phyloP scores from a whole-genome alignment of 2,329 filamentous ascomycete species.

The Arthrobotrys iridis region DNA sequence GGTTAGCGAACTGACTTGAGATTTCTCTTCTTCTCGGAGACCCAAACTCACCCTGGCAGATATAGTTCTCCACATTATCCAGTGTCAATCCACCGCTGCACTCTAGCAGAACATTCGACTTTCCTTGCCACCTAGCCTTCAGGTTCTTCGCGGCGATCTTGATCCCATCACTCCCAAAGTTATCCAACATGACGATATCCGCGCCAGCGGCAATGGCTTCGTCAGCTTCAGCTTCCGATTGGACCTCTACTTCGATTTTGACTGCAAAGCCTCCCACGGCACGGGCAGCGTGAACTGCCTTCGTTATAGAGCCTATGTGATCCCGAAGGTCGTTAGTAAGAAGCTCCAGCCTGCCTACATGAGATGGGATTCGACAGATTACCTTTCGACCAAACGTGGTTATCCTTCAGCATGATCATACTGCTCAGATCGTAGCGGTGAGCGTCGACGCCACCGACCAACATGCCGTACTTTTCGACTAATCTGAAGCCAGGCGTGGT shows the following conservation, averaged over 20 bases:
- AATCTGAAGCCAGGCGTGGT: slow-evolving; percentile 95
- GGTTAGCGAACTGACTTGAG: slow-evolving; percentile 59
- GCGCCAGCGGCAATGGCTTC: slow-evolving; percentile 90
- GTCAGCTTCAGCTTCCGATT: slow-evolving; percentile 85
- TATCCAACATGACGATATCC: slow-evolving; percentile 97
- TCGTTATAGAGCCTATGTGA: slow-evolving; percentile 73
- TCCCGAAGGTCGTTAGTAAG: slow-evolving; percentile 47
- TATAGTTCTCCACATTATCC: slow-evolving; percentile 83
- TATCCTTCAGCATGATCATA: slow-evolving; percentile 99
- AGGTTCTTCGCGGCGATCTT: slow-evolving; percentile 77
- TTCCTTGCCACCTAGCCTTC: slow-evolving; percentile 81
- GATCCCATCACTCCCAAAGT: slow-evolving; percentile 84
- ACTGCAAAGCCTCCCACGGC: slow-evolving; percentile 86
- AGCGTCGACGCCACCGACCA: slow-evolving; percentile 89
- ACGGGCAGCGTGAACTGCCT: slow-evolving; percentile 85
- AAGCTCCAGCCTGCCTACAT: too few relatives aligned
- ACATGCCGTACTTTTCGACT: slow-evolving; percentile 98
- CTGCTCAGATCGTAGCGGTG: slow-evolving; percentile 89
- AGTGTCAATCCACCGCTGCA: slow-evolving; percentile 89
- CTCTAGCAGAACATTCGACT: slow-evolving; percentile 79
- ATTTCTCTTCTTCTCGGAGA: background rate
- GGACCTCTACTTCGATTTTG: slow-evolving; percentile 96
- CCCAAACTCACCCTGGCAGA: slow-evolving; percentile 72
- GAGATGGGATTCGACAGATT: background rate
- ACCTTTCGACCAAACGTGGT: slow-evolving; percentile 82